phyloP scores from a whole-genome alignment of 495 filamentous ascomycete genomes.

The Oidiodendron maius region DNA sequence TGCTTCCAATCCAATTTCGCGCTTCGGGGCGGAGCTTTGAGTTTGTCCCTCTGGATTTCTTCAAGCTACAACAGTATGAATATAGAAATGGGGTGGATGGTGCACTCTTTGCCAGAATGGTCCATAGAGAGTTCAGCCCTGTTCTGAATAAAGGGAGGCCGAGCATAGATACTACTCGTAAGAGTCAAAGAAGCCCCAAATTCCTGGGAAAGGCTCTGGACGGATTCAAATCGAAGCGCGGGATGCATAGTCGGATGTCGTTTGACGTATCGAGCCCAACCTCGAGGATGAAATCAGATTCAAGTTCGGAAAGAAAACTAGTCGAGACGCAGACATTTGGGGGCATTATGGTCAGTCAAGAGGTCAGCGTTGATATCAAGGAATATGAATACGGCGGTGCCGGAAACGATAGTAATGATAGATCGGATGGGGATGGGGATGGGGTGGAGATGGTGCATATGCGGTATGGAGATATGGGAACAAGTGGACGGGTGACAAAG shows the following conservation, averaged over 20 bases:
- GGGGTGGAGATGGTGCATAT: not conserved
- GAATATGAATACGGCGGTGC: not conserved
- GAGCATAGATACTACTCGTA: not conserved
- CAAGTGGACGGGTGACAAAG: not conserved
- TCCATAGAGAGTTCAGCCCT: constrained; percentile 39
- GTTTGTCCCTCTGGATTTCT: constrained; percentile 43
- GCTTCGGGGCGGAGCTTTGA: constrained; percentile 28
- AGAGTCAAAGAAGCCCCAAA: not conserved
- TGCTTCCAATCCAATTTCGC: constrained; percentile 37
- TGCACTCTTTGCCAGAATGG: constrained; percentile 35
- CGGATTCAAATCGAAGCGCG: not conserved
- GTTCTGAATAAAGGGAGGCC: constrained; percentile 13
- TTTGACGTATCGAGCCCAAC: not conserved
- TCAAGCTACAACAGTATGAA: constrained; percentile 42
- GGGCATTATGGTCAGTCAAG: constrained; percentile 14
- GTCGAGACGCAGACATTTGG: constrained; percentile 7
- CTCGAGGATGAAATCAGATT: not conserved
- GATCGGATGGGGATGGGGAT: not conserved
- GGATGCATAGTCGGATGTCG: not conserved
- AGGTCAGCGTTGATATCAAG: constrained; percentile 9
- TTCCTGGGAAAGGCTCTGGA: not conserved
- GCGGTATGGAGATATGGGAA: not conserved
- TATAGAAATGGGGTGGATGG: constrained; percentile 37
- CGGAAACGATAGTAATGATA: not conserved
- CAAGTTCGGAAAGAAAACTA: not conserved